Conservation (phyloP, 1,284 basidiomycete genomes). For the Psilocybe mexicana region DNA sequence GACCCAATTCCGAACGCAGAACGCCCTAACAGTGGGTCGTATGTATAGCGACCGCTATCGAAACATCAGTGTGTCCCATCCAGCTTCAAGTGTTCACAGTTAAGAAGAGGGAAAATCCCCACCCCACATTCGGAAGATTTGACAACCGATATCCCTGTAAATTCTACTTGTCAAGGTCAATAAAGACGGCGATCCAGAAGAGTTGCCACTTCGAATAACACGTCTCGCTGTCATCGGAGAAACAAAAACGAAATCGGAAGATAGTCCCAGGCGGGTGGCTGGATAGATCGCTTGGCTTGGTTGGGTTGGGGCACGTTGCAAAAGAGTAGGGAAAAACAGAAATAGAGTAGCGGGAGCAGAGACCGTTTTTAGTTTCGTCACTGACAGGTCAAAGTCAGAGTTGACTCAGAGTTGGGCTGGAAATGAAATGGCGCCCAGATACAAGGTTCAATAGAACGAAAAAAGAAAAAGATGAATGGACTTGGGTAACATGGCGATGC, state of each 20-base stretch:
- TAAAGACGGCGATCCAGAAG: constrained; percentile 6
- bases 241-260: constrained; percentile 16
- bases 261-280: constrained; percentile 15
- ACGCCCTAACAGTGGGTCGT: not conserved
- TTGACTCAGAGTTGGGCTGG: constrained; percentile 1
- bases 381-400: not conserved
- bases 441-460: constrained; percentile 1
- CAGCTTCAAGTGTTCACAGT: not conserved
- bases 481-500: too few relatives aligned
- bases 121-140: constrained; percentile 10
- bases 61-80: not conserved
- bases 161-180: not conserved
- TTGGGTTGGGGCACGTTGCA: constrained; percentile 18
- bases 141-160: constrained; percentile 3
- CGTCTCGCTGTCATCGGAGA: constrained; percentile 18
- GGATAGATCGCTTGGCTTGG: constrained; percentile 13
- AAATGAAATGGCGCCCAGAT: constrained; percentile 13
- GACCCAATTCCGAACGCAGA: not conserved
- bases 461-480: not conserved
- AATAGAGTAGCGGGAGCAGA: not conserved
- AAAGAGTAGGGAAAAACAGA: constrained; percentile 11
- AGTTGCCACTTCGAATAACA: not conserved
- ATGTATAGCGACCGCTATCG: constrained; percentile 14
- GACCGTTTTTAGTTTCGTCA: too few relatives aligned
- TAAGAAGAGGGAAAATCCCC: not conserved